Percentiles rank a stretch among this genome's conserved stretches.
Conservation (phyloP, 176 grass and related monocot genomes). For the Phoenix dactylifera region DNA sequence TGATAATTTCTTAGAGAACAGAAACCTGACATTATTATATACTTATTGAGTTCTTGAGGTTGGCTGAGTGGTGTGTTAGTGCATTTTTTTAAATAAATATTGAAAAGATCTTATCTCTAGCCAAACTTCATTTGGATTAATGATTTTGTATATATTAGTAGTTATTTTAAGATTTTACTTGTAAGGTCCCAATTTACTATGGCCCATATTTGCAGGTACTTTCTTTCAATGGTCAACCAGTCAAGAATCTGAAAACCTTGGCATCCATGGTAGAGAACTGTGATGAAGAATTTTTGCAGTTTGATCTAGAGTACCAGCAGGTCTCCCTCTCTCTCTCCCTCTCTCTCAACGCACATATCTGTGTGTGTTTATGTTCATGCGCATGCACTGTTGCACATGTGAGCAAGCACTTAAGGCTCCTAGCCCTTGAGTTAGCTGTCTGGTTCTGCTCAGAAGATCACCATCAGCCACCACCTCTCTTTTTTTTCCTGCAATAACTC, state of each 20-base stretch:
- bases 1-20: constrained; percentile 3
- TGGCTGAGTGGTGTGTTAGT: background rate
- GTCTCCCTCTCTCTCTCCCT: constrained; percentile 24
- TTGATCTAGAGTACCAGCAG: constrained; percentile 92
- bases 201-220: constrained; percentile 43
- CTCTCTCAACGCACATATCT: background rate
- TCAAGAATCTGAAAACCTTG: constrained; percentile 85
- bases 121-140: background rate
- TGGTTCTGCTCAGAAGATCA: too few relatives aligned
- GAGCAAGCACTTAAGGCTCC: too few relatives aligned
- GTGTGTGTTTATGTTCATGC: too few relatives aligned
- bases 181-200: background rate
- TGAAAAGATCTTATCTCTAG: too few relatives aligned
- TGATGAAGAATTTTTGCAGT: constrained; percentile 56
- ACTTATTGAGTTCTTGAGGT: too few relatives aligned
- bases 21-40: too few relatives aligned
- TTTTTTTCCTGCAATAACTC: background rate
- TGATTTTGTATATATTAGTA: background rate
- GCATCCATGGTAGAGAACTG: constrained; percentile 80
- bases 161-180: constrained; percentile 14
- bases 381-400: too few relatives aligned
- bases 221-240: constrained; percentile 59
- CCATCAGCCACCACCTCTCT: background rate
- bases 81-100: background rate
- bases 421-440: too few relatives aligned